Conservation (phyloP, 176 grass and related monocot species). For the Tillandsia leiboldiana region DNA sequence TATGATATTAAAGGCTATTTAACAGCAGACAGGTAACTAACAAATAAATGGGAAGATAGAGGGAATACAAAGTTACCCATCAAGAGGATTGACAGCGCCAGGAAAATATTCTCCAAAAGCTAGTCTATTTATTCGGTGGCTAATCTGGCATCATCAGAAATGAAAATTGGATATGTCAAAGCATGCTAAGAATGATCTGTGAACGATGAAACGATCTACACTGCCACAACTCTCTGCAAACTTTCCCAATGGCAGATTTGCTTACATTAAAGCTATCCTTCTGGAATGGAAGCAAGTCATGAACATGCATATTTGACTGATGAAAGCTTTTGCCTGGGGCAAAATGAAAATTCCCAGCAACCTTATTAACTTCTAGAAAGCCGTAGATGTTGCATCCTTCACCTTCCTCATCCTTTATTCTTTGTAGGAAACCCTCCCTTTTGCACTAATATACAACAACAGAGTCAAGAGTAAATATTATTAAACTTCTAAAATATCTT, state of each 20-base stretch:
- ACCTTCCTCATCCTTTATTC: slow-evolving; percentile 96
- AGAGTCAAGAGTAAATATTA: neutral
- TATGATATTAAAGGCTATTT: neutral
- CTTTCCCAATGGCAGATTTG: slow-evolving; percentile 22
- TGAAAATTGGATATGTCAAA: neutral
- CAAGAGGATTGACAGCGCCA: slow-evolving; percentile 87
- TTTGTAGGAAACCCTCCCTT: slow-evolving; percentile 94
- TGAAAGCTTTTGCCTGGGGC: slow-evolving; percentile 99
- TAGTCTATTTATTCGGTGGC: slow-evolving; percentile 85
- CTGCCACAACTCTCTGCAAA: slow-evolving; percentile 17
- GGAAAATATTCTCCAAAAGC: slow-evolving; percentile 88
- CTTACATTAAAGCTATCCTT: slow-evolving; percentile 99
- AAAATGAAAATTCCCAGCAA: slow-evolving; percentile 98
- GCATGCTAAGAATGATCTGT: neutral
- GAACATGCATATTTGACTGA: slow-evolving; percentile 90
- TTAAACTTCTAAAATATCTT: neutral
- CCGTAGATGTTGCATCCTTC: slow-evolving; percentile 99
- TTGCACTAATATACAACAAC: slow-evolving; percentile 54
- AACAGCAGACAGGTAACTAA: neutral
- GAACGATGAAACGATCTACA: neutral
- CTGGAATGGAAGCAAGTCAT: slow-evolving; percentile 91
- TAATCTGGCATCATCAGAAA: slow-evolving; percentile 47
- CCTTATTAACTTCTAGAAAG: slow-evolving; percentile 84
- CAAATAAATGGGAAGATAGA: slow-evolving; percentile 13
- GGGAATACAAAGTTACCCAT: slow-evolving; percentile 53